A percentile compares a stretch with the other conserved stretches of the same genome.
Evolutionary conservation across 352 stramenopile genomes (phyloP).

Genomic region (Peronospora tabacina): DNA sequence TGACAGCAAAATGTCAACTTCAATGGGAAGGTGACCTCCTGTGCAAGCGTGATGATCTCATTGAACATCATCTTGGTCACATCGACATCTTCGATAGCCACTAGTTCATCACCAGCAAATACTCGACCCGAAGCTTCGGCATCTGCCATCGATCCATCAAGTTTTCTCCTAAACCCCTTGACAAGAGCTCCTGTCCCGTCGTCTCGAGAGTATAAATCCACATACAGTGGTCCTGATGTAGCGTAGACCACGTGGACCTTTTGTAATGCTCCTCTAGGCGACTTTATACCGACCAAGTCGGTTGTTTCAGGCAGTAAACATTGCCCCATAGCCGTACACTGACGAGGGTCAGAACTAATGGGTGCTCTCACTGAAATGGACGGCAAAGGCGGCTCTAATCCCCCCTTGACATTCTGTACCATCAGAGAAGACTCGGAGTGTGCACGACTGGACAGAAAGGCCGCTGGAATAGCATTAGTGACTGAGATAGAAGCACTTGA

Average conservation of each 20-base stretch:
- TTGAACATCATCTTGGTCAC: constrained; percentile 53
- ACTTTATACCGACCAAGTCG: constrained; percentile 25
- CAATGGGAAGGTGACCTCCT: constrained; percentile 55
- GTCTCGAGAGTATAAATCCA: constrained; percentile 68
- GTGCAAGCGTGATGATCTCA: constrained; percentile 59
- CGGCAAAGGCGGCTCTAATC: constrained; percentile 3
- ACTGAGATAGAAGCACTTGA: not conserved
- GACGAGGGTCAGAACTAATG: constrained; percentile 15
- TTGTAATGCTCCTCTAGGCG: constrained; percentile 14
- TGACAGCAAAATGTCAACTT: constrained; percentile 58
- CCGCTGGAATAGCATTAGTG: constrained; percentile 7
- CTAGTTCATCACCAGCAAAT: constrained; percentile 57
- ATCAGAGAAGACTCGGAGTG: constrained; percentile 29
- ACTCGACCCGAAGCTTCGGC: constrained; percentile 52
- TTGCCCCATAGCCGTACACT: constrained; percentile 36
- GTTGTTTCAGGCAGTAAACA: constrained; percentile 41
- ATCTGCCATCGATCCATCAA: constrained; percentile 42
- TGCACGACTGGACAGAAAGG: constrained; percentile 12
- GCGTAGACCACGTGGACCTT: constrained; percentile 46
- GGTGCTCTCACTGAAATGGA: constrained; percentile 27
- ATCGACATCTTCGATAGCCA: constrained; percentile 51
- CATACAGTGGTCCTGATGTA: constrained; percentile 42
- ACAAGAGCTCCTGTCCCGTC: constrained; percentile 65
- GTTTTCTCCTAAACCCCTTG: constrained; percentile 60
- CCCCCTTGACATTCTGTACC: constrained; percentile 6